Percentiles rank a stretch among this genome's conserved stretches.
These are phyloP conservation scores for Trypanosoma scelopori DNA, from an alignment of 208 protist genomes.

Conservation along the genomic window DNA sequence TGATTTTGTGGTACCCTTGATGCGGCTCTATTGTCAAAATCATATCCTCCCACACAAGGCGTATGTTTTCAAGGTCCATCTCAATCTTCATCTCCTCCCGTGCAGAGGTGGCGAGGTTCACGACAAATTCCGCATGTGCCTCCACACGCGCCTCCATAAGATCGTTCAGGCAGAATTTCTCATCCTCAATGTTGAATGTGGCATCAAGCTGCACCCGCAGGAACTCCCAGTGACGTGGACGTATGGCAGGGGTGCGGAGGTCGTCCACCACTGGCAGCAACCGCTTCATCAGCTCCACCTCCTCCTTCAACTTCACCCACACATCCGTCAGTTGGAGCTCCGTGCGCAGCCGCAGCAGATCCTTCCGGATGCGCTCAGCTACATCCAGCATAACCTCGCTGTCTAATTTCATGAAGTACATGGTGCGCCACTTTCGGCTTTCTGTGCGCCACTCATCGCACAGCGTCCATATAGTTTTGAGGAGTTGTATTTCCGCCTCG, in stretches of 20 bases:
- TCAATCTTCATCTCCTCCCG: constrained; percentile 96
- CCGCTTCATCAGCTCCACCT: constrained; percentile 95
- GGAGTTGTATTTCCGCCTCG: constrained; percentile 77
- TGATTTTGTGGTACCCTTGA: constrained; percentile 92
- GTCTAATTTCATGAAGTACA: constrained; percentile 91
- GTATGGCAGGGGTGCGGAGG: constrained; percentile 94
- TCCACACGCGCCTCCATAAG: constrained; percentile 95
- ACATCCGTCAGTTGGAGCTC: constrained; percentile 94
- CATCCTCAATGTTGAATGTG: constrained; percentile 90
- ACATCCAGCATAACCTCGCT: constrained; percentile 92
- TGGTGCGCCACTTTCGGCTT: constrained; percentile 87
- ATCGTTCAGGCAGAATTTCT: constrained; percentile 93
- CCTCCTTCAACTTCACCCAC: constrained; percentile 91
- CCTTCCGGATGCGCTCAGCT: constrained; percentile 79
- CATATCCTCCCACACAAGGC: constrained; percentile 88
- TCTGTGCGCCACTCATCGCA: constrained; percentile 89
- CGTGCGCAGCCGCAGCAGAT: constrained; percentile 83
- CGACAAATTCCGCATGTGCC: constrained; percentile 93
- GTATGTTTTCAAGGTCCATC: constrained; percentile 90
- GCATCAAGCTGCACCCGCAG: constrained; percentile 92
- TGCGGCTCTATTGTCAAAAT: constrained; percentile 85
- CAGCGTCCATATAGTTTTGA: constrained; percentile 92
- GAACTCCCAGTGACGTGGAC: constrained; percentile 92
- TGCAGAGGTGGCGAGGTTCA: constrained; percentile 91
- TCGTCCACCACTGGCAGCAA: constrained; percentile 96